Evolutionary conservation across 2,329 filamentous ascomycete species (phyloP).

Genomic region (Zymoseptoria ardabiliae): DNA sequence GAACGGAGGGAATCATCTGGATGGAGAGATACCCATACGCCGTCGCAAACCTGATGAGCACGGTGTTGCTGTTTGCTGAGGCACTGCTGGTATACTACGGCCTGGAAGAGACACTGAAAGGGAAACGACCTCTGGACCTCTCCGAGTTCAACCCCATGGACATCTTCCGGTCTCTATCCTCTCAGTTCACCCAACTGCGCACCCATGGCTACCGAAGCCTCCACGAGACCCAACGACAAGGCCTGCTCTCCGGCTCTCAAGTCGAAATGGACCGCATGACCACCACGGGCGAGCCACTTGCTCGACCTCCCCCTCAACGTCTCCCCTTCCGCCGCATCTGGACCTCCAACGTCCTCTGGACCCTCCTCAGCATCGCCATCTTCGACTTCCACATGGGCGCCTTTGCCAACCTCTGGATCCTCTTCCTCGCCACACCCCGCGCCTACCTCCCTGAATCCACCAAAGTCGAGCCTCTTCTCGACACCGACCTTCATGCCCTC

Average conservation of each 20-base stretch:
- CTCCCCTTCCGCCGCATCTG: slow-evolving; percentile 45
- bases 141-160: slow-evolving; percentile 21
- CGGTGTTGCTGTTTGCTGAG: slow-evolving; percentile 47
- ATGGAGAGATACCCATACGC: slow-evolving; percentile 56
- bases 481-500: slow-evolving; percentile 13
- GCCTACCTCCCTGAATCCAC: slow-evolving; percentile 33
- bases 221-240: slow-evolving; percentile 23
- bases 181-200: slow-evolving; percentile 16
- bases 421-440: slow-evolving; percentile 68
- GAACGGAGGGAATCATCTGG: slow-evolving; percentile 50
- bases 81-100: slow-evolving; percentile 50
- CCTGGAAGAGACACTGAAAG: slow-evolving; percentile 48
- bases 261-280: slow-evolving; percentile 33
- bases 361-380: slow-evolving; percentile 57
- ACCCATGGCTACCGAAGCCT: slow-evolving; percentile 24
- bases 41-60: slow-evolving; percentile 56
- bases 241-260: slow-evolving; percentile 24
- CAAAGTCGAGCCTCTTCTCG: slow-evolving; percentile 21
- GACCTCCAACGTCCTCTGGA: slow-evolving; percentile 49
- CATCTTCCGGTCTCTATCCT: slow-evolving; percentile 14
- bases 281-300: slow-evolving; percentile 21
- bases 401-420: slow-evolving; percentile 68
- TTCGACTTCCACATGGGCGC: slow-evolving; percentile 68
- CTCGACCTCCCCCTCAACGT: slow-evolving; percentile 34
- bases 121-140: slow-evolving; percentile 21